Evolutionary conservation across 1,139 yeast genomes (phyloP).

Genomic region (Zygoascus meyerae): DNA sequence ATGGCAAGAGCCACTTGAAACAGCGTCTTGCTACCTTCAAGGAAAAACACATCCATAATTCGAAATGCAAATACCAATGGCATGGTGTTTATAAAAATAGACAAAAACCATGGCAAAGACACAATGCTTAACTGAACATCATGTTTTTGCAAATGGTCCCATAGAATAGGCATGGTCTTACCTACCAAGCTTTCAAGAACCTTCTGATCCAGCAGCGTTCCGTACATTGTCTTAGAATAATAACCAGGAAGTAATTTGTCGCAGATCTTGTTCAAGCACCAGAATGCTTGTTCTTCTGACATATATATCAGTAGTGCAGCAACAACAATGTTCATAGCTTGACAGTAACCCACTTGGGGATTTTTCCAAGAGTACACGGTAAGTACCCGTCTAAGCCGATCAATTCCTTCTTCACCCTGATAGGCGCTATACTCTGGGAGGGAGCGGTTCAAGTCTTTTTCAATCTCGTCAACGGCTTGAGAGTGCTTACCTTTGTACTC

Average conservation of each 20-base stretch:
- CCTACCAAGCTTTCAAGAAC: conserved; percentile 89
- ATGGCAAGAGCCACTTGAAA: conserved; percentile 94
- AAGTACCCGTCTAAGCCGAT: conserved; percentile 74
- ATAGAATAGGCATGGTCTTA: conserved; percentile 80
- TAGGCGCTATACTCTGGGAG: conserved; percentile 95
- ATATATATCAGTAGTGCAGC: conserved; percentile 90
- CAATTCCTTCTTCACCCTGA: conserved; percentile 80
- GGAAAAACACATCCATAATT: conserved; percentile 82
- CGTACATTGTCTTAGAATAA: conserved; percentile 96
- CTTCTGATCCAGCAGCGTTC: conserved; percentile 86
- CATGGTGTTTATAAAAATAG: conserved; percentile 86
- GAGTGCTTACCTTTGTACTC: conserved; percentile 61
- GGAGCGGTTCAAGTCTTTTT: conserved; percentile 89
- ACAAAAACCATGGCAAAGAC: conserved; percentile 93
- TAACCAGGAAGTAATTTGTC: conserved; percentile 89
- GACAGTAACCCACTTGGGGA: conserved; percentile 97
- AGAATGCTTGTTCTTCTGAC: conserved; percentile 97
- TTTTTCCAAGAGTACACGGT: conserved; percentile 96
- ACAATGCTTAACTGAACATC: conserved; percentile 95
- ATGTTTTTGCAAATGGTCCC: conserved; percentile 70
- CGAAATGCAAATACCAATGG: conserved; percentile 91
- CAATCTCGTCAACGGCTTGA: conserved; percentile 91
- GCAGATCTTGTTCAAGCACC: conserved; percentile 82
- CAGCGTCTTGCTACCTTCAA: conserved; percentile 82
- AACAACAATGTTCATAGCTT: conserved; percentile 96